Evolutionary conservation across 495 filamentous ascomycete species (phyloP).

Genomic region (Xylona heveae): DNA sequence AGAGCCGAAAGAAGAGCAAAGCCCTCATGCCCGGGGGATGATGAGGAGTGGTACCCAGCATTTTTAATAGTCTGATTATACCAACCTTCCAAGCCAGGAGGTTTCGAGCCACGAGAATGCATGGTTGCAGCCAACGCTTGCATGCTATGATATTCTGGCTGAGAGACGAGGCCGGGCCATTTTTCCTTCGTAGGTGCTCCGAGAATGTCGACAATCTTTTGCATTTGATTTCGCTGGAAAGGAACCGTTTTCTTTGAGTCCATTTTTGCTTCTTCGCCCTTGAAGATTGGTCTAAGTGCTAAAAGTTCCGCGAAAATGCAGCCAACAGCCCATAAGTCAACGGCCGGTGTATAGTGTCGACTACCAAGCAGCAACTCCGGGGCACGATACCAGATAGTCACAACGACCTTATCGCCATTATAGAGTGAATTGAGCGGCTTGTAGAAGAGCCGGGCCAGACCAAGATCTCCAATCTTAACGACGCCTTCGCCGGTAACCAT

Average conservation of each 20-base stretch:
- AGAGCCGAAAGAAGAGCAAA: slow-evolving; percentile 61
- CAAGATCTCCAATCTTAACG: slow-evolving; percentile 7
- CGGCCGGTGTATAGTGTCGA: slow-evolving; percentile 84
- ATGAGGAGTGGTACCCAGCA: slow-evolving; percentile 24
- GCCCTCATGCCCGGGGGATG: slow-evolving; percentile 48
- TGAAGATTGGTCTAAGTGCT: slow-evolving; percentile 85
- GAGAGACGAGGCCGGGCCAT: slow-evolving; percentile 63
- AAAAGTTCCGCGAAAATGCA: slow-evolving; percentile 96
- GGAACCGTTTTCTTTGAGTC: slow-evolving; percentile 92
- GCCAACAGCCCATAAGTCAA: slow-evolving; percentile 93
- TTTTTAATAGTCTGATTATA: slow-evolving; percentile 38
- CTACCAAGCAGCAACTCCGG: slow-evolving; percentile 83
- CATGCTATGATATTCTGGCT: slow-evolving; percentile 66
- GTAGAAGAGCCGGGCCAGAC: slow-evolving; percentile 45
- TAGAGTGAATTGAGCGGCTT: slow-evolving; percentile 83
- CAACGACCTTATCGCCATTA: slow-evolving; percentile 91
- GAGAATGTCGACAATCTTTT: slow-evolving; percentile 92
- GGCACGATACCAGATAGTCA: slow-evolving; percentile 98
- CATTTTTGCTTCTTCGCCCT: slow-evolving; percentile 98
- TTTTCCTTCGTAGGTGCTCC: slow-evolving; percentile 73
- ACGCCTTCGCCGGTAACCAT: slow-evolving; percentile 53
- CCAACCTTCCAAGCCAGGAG: slow-evolving; percentile 36
- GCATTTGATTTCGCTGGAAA: slow-evolving; percentile 96
- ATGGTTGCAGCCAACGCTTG: slow-evolving; percentile 29
- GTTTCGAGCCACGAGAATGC: slow-evolving; percentile 9